A percentile compares a stretch with the other conserved stretches of the same genome.
phyloP scores from a whole-genome alignment of 148 eudicot genomes.

The Spergularia bocconei region DNA sequence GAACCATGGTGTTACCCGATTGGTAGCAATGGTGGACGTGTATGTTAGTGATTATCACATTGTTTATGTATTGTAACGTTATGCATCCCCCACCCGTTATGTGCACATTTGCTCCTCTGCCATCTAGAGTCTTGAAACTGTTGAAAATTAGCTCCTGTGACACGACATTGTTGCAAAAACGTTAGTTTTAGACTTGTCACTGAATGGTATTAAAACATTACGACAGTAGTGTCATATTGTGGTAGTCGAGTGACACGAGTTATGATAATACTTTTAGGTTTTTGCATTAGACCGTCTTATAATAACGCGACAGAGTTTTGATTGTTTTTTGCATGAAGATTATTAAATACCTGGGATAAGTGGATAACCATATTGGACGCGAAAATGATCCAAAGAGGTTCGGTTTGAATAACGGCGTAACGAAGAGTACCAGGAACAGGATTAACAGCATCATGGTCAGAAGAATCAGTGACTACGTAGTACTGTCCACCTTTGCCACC shows the following conservation, averaged over 20 bases:
- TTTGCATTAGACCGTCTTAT: neutral
- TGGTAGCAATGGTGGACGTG: constrained; percentile 80
- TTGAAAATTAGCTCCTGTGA: constrained; percentile 71
- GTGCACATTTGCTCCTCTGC: constrained; percentile 76
- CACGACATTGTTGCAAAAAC: neutral
- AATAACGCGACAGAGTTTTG: too few species aligned
- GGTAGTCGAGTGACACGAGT: too few species aligned
- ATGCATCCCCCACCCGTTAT: constrained; percentile 89
- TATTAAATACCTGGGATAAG: constrained; percentile 41
- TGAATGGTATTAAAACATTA: too few species aligned
- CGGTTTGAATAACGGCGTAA: constrained; percentile 68
- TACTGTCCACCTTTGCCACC: constrained; percentile 86
- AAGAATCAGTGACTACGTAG: constrained; percentile 74
- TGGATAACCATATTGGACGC: constrained; percentile 72
- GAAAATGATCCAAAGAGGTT: constrained; percentile 88
- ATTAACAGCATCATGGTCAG: constrained; percentile 69
- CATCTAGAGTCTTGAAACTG: constrained; percentile 77
- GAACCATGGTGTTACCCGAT: constrained; percentile 68
- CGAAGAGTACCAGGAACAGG: constrained; percentile 85
- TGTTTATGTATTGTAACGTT: constrained; percentile 68
- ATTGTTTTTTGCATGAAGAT: neutral
- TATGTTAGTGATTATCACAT: constrained; percentile 73
- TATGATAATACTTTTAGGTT: too few species aligned
- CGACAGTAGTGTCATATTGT: too few species aligned
- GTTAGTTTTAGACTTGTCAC: neutral